Evolutionary conservation across 768 basidiomycete species (phyloP).

Genomic region (Mrakia hoshinonis): DNA sequence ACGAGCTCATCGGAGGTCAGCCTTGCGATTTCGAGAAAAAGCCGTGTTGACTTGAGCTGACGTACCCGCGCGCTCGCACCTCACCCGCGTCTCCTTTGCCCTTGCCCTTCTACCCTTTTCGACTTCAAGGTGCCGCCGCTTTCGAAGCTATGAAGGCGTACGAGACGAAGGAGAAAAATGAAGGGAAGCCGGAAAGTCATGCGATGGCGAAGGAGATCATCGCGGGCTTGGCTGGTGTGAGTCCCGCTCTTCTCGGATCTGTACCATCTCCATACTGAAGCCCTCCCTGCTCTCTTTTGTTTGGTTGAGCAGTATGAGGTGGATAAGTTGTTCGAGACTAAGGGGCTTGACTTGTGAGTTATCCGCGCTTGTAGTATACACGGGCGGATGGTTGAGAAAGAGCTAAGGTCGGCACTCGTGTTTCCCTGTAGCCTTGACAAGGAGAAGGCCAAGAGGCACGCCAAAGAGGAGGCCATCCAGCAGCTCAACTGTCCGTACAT

Average conservation of each 20-base stretch:
- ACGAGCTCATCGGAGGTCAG: conserved; percentile 14
- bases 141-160: not conserved
- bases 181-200: not conserved
- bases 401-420: not conserved
- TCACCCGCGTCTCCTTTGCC: not conserved
- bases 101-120: not conserved
- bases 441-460: conserved; percentile 20
- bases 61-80: not conserved
- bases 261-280: too few relatives aligned
- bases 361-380: too few relatives aligned
- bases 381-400: too few relatives aligned
- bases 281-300: too few relatives aligned
- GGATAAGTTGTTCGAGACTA: conserved; percentile 15
- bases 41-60: too few relatives aligned
- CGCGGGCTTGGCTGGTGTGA: not conserved
- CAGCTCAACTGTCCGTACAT: conserved; percentile 6
- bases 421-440: not conserved
- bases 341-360: conserved; percentile 11
- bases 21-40: not conserved
- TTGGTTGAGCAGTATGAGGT: too few relatives aligned
- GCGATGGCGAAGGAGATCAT: not conserved
- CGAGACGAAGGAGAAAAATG: not conserved
- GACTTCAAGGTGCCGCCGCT: not conserved
- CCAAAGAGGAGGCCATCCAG: conserved; percentile 12
- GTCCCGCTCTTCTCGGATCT: too few relatives aligned